These are phyloP conservation scores for Quercus phellos DNA, from an alignment of 331 rosid genomes.

Conservation along the genomic window DNA sequence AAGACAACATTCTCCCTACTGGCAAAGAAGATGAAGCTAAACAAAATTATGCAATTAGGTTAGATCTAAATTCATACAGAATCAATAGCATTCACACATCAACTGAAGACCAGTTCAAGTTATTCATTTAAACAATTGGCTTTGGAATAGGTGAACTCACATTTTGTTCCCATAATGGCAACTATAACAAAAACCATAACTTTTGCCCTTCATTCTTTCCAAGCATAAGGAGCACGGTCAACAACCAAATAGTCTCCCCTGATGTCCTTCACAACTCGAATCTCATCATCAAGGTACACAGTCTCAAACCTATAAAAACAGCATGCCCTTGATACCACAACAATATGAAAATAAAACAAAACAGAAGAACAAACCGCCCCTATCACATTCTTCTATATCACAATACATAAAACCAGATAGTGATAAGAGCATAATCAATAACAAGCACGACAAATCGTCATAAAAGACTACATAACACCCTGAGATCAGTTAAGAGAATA, in stretches of 20 bases:
- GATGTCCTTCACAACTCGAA: constrained; percentile 66
- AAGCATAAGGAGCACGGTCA: constrained; percentile 54
- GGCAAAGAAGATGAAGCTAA: background rate
- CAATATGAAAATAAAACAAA: constrained; percentile 3
- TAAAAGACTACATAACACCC: background rate
- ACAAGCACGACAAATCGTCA: background rate
- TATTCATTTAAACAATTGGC: background rate
- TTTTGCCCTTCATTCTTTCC: constrained; percentile 49
- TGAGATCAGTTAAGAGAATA: background rate
- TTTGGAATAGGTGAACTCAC: constrained; percentile 15
- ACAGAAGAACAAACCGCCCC: background rate
- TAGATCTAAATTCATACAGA: background rate
- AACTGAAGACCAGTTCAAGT: background rate
- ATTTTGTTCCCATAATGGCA: background rate
- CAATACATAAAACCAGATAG: background rate
- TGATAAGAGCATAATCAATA: background rate
- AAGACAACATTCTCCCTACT: background rate
- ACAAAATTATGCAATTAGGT: constrained; percentile 2
- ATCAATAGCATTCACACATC: background rate
- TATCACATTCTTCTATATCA: background rate
- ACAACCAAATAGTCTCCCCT: constrained; percentile 75
- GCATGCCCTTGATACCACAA: constrained; percentile 1
- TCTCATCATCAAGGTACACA: constrained; percentile 56
- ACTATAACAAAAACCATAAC: background rate
- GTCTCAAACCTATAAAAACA: constrained; percentile 57